Base-by-base conservation (phyloP, 345 rosid species). In the Combretum micranthum region DNA sequence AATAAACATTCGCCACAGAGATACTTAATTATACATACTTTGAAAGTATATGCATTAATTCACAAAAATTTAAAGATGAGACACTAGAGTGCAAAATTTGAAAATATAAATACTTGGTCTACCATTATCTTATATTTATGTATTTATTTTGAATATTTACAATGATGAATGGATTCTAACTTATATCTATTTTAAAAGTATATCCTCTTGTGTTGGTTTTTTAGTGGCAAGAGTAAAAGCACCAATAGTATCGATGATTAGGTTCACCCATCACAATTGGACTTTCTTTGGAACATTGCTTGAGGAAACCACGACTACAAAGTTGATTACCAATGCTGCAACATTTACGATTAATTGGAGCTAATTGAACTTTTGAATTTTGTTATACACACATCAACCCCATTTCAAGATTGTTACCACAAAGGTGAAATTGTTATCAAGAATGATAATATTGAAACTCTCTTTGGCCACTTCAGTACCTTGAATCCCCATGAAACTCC, bases 151-250 rank as follows among this genome's bases (percentile, higher is more conserved):
- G n/a, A n/a, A n/a, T n/a, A n/a, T n/a, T n/a, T n/a, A n/a, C n/a
- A n/a, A n/a, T n/a, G n/a, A n/a, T n/a, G n/a, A n/a, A n/a, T n/a
- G n/a, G n/a, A n/a, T n/a, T n/a, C n/a, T n/a, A n/a, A n/a, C n/a
- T n/a, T n/a, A n/a, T n/a, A n/a, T n/a, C n/a, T n/a, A n/a, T n/a
- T n/a, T n/a, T n/a, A n/a, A n/a, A n/a, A n/a, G n/a, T n/a, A n/a
- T n/a, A n/a, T n/a, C n/a, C 53, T 81, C 83, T 61, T 93, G 96
- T 4, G 99, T 93, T 58, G 99, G 99, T 57, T 91, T 96, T 71
- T 93, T 97, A 19, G 99, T 93, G 39, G 97, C 99, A 52, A 93
- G 81, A 55, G 97, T 97, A 53, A 93, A 95, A 52, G 99, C 99
- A 47, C 97, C 99, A 64, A 93, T 88, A 22, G 99, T 93, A 64